A percentile compares a stretch with the other conserved stretches of the same genome.
Evolutionary conservation across 768 basidiomycete genomes (phyloP).

Genomic region (Pleurotus cornucopiae): DNA sequence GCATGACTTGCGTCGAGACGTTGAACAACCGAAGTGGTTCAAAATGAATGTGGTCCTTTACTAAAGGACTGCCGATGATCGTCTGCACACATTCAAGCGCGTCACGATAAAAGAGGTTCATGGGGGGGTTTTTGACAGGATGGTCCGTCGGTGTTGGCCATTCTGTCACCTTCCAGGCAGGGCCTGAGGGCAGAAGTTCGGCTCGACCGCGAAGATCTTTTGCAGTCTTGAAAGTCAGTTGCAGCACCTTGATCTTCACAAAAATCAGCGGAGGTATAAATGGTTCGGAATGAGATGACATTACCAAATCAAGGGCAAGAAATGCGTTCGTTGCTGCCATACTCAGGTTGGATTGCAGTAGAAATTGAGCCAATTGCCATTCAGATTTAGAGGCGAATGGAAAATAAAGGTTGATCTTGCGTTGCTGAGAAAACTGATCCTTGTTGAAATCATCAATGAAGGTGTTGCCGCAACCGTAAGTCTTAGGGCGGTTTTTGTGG

Average conservation of each 20-base stretch:
- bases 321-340: constrained; percentile 24
- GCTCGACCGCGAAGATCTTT: constrained; percentile 20
- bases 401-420: constrained; percentile 22
- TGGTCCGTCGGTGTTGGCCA: constrained; percentile 6
- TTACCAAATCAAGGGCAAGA: constrained; percentile 21
- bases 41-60: background rate
- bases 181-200: constrained; percentile 23
- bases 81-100: constrained; percentile 22
- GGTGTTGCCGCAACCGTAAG: no score
- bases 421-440: constrained; percentile 17
- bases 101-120: constrained; percentile 24
- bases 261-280: background rate
- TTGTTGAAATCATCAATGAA: constrained; percentile 20
- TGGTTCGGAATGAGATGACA: background rate
- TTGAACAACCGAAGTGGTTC: constrained; percentile 12
- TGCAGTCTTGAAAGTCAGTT: constrained; percentile 20
- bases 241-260: constrained; percentile 13
- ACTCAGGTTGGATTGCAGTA: constrained; percentile 22
- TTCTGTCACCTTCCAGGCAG: constrained; percentile 17
- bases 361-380: constrained; percentile 27
- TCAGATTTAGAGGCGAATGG: constrained; percentile 25
- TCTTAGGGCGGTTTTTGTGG: no score
- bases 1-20: constrained; percentile 7
- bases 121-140: constrained; percentile 17
- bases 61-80: constrained; percentile 21